Evolutionary conservation across 108 stramenopile species (phyloP).

Genomic region (Aurantiochytrium sp.): DNA sequence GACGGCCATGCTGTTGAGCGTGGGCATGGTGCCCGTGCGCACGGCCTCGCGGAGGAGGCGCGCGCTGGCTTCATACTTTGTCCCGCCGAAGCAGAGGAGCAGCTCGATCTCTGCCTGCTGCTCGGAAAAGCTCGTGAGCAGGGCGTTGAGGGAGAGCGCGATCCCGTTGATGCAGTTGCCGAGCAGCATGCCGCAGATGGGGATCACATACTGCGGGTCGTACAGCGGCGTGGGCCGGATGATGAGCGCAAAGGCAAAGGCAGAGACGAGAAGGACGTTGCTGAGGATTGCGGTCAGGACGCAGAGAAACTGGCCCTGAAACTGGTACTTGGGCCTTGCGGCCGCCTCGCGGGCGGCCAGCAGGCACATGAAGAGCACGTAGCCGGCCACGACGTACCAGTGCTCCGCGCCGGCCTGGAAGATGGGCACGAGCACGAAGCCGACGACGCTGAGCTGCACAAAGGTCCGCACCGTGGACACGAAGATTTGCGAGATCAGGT

Average conservation of each 20-base stretch:
- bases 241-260: constrained; percentile 67
- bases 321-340: constrained; percentile 65
- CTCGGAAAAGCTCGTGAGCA: constrained; percentile 57
- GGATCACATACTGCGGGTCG: constrained; percentile 77
- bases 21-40: constrained; percentile 56
- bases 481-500: constrained; percentile 38
- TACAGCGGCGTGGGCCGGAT: constrained; percentile 62
- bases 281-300: constrained; percentile 53
- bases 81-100: constrained; percentile 66
- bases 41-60: constrained; percentile 56
- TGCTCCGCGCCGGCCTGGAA: constrained; percentile 57
- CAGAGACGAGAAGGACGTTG: constrained; percentile 53
- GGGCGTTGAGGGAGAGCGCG: constrained; percentile 58
- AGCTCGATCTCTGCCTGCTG: constrained; percentile 58
- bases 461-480: constrained; percentile 52
- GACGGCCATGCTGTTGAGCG: constrained; percentile 69
- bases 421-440: constrained; percentile 70
- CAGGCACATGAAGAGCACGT: constrained; percentile 65
- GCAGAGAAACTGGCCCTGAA: constrained; percentile 55
- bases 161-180: constrained; percentile 76
- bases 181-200: constrained; percentile 78
- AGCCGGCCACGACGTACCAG: constrained; percentile 39
- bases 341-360: constrained; percentile 66
- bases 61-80: constrained; percentile 51
- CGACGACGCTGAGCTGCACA: constrained; percentile 68